Percentiles rank a stretch among this genome's conserved stretches.
phyloP scores from a whole-genome alignment of 805 yeast species.

The Metschnikowia sp. region DNA sequence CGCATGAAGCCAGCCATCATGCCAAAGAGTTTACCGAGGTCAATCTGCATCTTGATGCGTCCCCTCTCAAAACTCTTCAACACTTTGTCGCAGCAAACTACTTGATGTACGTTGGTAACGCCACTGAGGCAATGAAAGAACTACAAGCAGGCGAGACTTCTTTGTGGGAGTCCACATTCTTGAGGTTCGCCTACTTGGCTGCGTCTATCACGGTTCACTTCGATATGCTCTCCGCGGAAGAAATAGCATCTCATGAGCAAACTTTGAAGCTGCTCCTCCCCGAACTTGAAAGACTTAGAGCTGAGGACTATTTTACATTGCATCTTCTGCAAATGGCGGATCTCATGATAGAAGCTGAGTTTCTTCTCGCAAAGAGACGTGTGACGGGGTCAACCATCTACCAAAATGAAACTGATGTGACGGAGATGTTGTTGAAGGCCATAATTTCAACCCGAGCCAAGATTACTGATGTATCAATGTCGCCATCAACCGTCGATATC shows the following conservation, averaged over 20 bases:
- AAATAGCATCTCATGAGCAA: background rate
- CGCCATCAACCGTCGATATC: background rate
- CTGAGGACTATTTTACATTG: background rate
- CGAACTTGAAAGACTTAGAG: background rate
- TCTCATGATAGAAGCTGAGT: slow-evolving; percentile 1
- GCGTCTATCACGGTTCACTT: background rate
- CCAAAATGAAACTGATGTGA: background rate
- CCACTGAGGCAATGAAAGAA: slow-evolving; percentile 1
- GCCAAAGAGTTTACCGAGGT: slow-evolving; percentile 46
- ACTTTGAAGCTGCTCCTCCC: background rate
- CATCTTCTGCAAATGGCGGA: slow-evolving; percentile 4
- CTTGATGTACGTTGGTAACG: slow-evolving; percentile 15
- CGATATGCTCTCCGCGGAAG: background rate
- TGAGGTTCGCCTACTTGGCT: background rate
- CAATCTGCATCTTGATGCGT: slow-evolving; percentile 24
- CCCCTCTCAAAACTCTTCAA: slow-evolving; percentile 18
- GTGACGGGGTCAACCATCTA: background rate
- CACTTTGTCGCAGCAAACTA: slow-evolving; percentile 13
- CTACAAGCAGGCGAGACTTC: background rate
- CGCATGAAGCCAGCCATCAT: slow-evolving; percentile 57
- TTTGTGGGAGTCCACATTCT: slow-evolving; percentile 4
- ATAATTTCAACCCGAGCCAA: slow-evolving; percentile 5
- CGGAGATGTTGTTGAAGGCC: slow-evolving; percentile 5
- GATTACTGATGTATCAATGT: background rate
- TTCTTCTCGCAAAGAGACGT: background rate